phyloP scores from a whole-genome alignment of 768 basidiomycete species.

The Tylopilus felleus region DNA sequence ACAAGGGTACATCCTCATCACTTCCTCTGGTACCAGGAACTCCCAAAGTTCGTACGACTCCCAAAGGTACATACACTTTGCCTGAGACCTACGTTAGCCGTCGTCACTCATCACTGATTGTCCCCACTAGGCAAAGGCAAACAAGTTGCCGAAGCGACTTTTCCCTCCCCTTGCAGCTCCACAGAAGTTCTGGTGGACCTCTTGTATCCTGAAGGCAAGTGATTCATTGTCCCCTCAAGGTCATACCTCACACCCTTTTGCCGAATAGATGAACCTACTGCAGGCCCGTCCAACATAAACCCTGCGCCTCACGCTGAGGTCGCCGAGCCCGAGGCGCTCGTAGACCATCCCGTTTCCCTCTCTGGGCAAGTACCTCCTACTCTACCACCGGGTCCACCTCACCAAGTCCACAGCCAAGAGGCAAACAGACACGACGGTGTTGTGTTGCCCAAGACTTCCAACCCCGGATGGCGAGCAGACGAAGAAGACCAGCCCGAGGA shows the following conservation, averaged over 20 bases:
- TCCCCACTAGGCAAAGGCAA: constrained; percentile 3
- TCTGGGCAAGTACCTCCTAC: not conserved
- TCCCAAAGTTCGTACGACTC: not conserved
- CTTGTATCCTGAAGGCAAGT: too few relatives aligned
- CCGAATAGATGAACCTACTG: constrained; percentile 7
- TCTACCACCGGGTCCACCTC: too few relatives aligned
- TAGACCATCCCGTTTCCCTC: not conserved
- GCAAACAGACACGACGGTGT: not conserved
- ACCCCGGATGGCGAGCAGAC: constrained; percentile 3
- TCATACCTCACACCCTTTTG: not conserved
- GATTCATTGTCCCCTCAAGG: not conserved
- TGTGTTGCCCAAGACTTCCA: not conserved
- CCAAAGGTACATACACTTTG: constrained; percentile 5
- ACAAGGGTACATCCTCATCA: not conserved
- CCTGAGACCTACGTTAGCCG: not conserved
- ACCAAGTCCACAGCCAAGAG: not conserved
- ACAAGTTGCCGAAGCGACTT: not conserved
- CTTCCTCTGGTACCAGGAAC: not conserved
- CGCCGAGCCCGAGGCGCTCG: not conserved
- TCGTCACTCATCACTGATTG: not conserved
- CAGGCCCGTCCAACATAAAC: not conserved
- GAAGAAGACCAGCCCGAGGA: constrained; percentile 1
- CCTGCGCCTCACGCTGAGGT: not conserved
- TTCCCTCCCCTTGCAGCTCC: constrained; percentile 8
- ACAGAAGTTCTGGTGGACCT: too few relatives aligned